These are phyloP conservation scores for Diplodia corticola DNA, from an alignment of 2,329 filamentous ascomycete genomes.

Conservation along the genomic window DNA sequence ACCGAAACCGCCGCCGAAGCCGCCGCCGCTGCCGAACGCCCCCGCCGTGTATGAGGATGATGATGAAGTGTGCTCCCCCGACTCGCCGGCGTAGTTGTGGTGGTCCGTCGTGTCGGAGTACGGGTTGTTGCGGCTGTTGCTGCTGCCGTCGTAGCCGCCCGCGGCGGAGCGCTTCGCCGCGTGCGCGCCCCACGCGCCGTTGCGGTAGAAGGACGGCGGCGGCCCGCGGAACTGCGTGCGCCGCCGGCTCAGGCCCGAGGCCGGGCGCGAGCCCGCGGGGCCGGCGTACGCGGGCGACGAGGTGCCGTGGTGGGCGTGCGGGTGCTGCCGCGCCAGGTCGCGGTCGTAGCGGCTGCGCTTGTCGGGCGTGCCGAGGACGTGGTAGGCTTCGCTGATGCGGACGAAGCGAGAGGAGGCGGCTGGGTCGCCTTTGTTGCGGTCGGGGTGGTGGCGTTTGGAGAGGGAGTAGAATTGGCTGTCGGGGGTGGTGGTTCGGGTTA, in stretches of 20 bases:
- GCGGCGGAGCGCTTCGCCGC: constrained; percentile 53
- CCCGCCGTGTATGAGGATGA: constrained; percentile 24
- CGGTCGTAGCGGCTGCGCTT: constrained; percentile 83
- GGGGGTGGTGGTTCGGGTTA: background rate
- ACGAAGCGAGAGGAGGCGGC: constrained; percentile 74
- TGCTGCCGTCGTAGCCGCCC: background rate
- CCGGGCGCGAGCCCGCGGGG: constrained; percentile 72
- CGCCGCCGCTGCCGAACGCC: constrained; percentile 34
- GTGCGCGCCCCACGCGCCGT: constrained; percentile 73
- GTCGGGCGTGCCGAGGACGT: constrained; percentile 67
- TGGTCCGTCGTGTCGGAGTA: constrained; percentile 22
- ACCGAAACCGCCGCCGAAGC: constrained; percentile 56
- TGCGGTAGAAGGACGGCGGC: constrained; percentile 83
- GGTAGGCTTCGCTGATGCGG: constrained; percentile 81
- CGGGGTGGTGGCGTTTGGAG: constrained; percentile 89
- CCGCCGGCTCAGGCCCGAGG: constrained; percentile 77
- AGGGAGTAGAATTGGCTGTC: constrained; percentile 76
- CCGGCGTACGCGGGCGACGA: constrained; percentile 53
- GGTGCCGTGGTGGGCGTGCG: constrained; percentile 45
- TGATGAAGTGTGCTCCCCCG: too few species aligned
- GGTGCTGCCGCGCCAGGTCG: constrained; percentile 54
- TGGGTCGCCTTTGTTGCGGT: constrained; percentile 79
- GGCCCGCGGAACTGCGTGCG: constrained; percentile 78
- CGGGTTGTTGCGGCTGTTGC: background rate
- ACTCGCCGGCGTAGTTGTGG: constrained; percentile 25